Evolutionary conservation across 2,329 filamentous ascomycete species (phyloP), one percentile per base, ranked within the genome.

Genomic region (Xenosphaeropsis pyriputrescens): DNA sequence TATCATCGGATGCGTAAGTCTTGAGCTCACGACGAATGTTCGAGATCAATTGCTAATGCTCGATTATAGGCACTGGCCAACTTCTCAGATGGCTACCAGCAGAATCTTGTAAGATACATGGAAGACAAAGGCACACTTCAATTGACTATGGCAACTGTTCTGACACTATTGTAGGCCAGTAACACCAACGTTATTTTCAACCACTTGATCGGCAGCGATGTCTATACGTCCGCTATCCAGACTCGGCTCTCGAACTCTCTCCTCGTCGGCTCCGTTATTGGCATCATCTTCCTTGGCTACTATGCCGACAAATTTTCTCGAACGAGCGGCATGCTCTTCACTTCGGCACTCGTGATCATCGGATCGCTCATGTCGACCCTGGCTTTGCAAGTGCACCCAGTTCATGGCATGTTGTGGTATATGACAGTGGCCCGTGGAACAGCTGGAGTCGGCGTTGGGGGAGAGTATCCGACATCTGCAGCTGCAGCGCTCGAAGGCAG

Each of bases 391-490:
- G 52, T 63, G 3, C 32, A 46, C 0, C 39, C 43, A 5, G 29
- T 43, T 3, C 32, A 45, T 6, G 52, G 56, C 12, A 57, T 59
- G 53, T 42, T 60, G 6, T 60, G 57, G 57, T 59, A 49, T 39
- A 51, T 60, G 30, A 55, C 56, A 7, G 42, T 57, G 1, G 56
- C 55, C 6, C 53, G 57, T 4, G 57, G 57, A 0, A 56, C 59
- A 18, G 50, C 53, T 18, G 57, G 57, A 0, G 57, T 59, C 11
- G 57, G 57, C 4, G 56, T 58, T 3, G 57, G 57, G 0, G 57
- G 56, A 3, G 44, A 12, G 53, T 49, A 44, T 51, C 55, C 57
- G 56, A 75, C 37, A 55, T 43, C 19, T 66, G 59, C 3, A 78
- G 60, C 56, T 2, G 57, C 57, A 2, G 57, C 55, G 0, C 44